Evolutionary conservation across 345 rosid genomes (phyloP).

Genomic region (Populus alba): DNA sequence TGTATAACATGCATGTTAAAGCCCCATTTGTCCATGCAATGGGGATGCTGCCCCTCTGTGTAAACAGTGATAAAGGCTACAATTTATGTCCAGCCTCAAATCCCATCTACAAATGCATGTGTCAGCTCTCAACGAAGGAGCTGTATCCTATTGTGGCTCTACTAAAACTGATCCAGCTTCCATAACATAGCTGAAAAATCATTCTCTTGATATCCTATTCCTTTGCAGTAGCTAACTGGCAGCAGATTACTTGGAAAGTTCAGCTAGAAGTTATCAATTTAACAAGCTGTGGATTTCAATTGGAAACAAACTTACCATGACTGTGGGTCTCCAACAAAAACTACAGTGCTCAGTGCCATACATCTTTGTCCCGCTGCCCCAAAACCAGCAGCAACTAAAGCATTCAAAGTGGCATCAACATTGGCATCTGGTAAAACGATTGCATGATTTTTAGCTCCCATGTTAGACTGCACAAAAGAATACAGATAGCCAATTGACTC

Average conservation of each 20-base stretch:
- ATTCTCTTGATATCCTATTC: not conserved
- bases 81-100: not conserved
- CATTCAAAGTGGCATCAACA: slow-evolving; percentile 72
- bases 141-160: not conserved
- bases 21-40: no score
- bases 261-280: not conserved
- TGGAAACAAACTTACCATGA: slow-evolving; percentile 53
- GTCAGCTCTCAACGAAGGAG: not conserved
- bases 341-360: slow-evolving; percentile 94
- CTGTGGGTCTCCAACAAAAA: slow-evolving; percentile 75
- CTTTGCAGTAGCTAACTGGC: not conserved
- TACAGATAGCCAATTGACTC: slow-evolving; percentile 15
- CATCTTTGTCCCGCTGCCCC: slow-evolving; percentile 99
- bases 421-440: slow-evolving; percentile 84
- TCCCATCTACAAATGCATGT: not conserved
- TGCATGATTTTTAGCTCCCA: slow-evolving; percentile 98
- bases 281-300: not conserved
- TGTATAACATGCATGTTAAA: not conserved
- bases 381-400: slow-evolving; percentile 92
- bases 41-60: not conserved
- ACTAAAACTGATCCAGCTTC: not conserved
- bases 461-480: slow-evolving; percentile 64
- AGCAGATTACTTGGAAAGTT: not conserved
- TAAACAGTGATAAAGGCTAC: not conserved
- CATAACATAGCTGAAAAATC: not conserved